Conservation (phyloP, 768 basidiomycete species). For the Amanita phalloides region DNA sequence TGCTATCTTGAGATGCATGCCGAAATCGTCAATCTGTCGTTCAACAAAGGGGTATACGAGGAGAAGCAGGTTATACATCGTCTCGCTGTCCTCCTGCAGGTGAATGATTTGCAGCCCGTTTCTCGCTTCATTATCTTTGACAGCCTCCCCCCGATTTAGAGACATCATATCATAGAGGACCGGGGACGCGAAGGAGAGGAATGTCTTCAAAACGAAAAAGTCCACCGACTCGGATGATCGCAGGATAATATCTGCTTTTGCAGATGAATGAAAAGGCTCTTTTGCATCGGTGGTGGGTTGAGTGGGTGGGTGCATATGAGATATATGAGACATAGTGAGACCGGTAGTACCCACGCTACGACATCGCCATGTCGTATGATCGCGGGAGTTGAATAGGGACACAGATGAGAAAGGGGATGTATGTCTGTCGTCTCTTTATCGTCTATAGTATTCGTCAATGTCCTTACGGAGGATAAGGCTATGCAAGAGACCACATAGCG, state of each 20-base stretch:
- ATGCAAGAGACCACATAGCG: too few species aligned
- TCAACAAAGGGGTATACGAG: conserved; percentile 1
- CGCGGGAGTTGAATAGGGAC: too few species aligned
- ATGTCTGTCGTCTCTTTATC: too few species aligned
- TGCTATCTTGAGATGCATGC: background rate
- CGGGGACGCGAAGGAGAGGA: conserved; percentile 19
- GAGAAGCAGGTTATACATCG: conserved; percentile 7
- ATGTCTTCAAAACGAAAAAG: conserved; percentile 15
- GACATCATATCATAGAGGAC: conserved; percentile 21
- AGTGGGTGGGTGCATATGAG: too few species aligned
- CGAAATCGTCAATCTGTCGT: background rate
- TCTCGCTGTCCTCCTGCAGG: conserved; percentile 6
- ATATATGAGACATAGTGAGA: too few species aligned
- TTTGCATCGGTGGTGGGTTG: background rate
- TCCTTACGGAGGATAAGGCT: too few species aligned
- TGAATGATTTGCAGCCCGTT: background rate
- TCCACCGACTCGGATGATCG: conserved; percentile 18
- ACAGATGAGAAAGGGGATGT: background rate
- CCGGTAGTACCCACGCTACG: background rate
- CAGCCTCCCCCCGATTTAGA: conserved; percentile 9
- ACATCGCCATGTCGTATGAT: too few species aligned
- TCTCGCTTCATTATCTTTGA: background rate
- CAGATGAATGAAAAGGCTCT: background rate
- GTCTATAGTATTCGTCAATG: too few species aligned
- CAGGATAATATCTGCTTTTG: background rate